These are phyloP conservation scores for Yarrowia phangngaensis DNA, from an alignment of 805 yeast species.

Conservation along the genomic window DNA sequence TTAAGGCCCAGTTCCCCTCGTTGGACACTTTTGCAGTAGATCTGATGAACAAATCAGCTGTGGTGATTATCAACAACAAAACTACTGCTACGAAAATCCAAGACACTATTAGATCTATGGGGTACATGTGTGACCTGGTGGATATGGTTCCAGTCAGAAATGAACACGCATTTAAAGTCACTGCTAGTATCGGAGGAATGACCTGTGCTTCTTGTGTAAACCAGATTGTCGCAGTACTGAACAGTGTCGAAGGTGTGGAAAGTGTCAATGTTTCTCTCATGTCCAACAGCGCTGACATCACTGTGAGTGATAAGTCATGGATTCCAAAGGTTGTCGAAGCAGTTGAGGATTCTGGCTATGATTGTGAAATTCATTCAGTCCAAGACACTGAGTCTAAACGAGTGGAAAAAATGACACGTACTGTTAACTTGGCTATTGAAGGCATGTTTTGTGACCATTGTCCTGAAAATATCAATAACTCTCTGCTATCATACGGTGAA, in stretches of 20 bases:
- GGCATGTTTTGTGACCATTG: constrained; percentile 73
- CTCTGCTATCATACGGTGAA: constrained; percentile 52
- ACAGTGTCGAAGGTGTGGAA: constrained; percentile 50
- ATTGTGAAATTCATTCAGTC: constrained; percentile 48
- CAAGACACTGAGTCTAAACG: constrained; percentile 48
- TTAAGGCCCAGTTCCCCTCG: constrained; percentile 37
- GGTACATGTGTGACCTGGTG: constrained; percentile 49
- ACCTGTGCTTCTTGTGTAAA: constrained; percentile 69
- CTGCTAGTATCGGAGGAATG: constrained; percentile 67
- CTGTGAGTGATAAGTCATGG: constrained; percentile 43
- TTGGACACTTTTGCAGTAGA: constrained; percentile 48
- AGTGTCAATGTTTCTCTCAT: constrained; percentile 55
- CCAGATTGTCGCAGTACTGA: constrained; percentile 47
- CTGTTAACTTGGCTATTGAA: constrained; percentile 52
- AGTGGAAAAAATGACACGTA: constrained; percentile 50
- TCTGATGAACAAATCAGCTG: constrained; percentile 51
- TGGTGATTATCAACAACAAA: constrained; percentile 50
- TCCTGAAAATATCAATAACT: constrained; percentile 53
- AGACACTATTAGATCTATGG: constrained; percentile 47
- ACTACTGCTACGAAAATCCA: constrained; percentile 50
- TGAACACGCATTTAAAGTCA: constrained; percentile 46
- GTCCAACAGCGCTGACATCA: constrained; percentile 60
- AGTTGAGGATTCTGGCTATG: constrained; percentile 67
- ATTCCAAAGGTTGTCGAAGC: constrained; percentile 47
- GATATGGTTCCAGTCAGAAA: constrained; percentile 59